Evolutionary conservation across 2,329 filamentous ascomycete species (phyloP).

Genomic region (Periconia sp.): DNA sequence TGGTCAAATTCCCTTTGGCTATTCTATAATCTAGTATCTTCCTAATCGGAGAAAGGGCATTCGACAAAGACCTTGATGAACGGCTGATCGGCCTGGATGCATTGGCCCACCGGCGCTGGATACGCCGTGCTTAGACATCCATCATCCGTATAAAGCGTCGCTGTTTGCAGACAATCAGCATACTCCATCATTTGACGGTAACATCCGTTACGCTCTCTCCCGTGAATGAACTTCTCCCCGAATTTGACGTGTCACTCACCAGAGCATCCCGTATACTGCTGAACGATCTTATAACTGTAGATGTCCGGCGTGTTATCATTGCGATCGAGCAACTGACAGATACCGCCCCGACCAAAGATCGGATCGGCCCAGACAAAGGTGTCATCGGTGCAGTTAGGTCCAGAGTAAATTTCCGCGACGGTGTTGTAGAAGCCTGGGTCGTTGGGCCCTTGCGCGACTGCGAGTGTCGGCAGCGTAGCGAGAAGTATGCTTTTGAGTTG

Average conservation of each 20-base stretch:
- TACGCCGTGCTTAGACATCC: constrained; percentile 15
- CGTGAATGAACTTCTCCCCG: not conserved
- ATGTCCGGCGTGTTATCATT: constrained; percentile 22
- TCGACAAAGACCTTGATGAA: constrained; percentile 19
- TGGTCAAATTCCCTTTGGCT: too few species aligned
- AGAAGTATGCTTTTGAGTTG: not conserved
- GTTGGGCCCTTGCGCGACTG: constrained; percentile 11
- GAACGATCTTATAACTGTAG: constrained; percentile 13
- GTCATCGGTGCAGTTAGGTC: constrained; percentile 5
- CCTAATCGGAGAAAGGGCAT: constrained; percentile 11
- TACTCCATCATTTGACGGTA: not conserved
- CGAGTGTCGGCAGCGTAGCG: not conserved
- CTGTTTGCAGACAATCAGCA: not conserved
- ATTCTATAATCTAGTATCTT: too few species aligned
- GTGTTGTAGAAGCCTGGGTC: constrained; percentile 20
- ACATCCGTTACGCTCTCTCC: too few species aligned
- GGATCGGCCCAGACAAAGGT: constrained; percentile 16
- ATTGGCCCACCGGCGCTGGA: constrained; percentile 11
- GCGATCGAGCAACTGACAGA: constrained; percentile 16
- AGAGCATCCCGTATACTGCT: constrained; percentile 13
- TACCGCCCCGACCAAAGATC: constrained; percentile 16
- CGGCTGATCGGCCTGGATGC: constrained; percentile 7
- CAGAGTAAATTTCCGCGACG: constrained; percentile 18
- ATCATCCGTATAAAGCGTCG: constrained; percentile 15
- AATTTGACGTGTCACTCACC: constrained; percentile 7